Percentiles rank a stretch among this genome's conserved stretches.
These are phyloP conservation scores for Azolla pinnata DNA, from an alignment of 75 land plant genomes.

Conservation along the genomic window DNA sequence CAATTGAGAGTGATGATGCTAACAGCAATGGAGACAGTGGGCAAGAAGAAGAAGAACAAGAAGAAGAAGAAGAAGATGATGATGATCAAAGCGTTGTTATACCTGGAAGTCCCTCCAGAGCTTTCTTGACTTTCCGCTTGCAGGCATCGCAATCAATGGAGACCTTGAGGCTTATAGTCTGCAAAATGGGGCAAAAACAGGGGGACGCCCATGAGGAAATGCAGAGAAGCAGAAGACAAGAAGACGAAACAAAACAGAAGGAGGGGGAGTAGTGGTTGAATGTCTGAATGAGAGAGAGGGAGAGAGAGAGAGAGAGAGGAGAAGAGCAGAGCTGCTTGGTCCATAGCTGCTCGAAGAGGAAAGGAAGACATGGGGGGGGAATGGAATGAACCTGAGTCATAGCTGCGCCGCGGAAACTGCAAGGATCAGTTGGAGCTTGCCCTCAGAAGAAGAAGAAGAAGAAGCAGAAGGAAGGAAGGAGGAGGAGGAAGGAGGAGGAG, in stretches of 20 bases:
- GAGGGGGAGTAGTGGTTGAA: background rate
- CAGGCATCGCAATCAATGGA: conserved; percentile 40
- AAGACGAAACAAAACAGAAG: background rate
- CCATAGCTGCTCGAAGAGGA: conserved; percentile 5
- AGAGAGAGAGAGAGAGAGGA: conserved; percentile 5
- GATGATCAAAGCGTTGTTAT: no score
- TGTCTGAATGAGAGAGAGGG: background rate
- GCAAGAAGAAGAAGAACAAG: background rate
- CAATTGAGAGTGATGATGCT: no score
- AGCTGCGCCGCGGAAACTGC: no score
- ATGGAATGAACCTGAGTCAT: no score
- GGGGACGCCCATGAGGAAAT: background rate
- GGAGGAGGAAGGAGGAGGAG: background rate
- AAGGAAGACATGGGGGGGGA: background rate
- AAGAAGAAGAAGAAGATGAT: background rate
- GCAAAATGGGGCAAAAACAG: conserved; percentile 1
- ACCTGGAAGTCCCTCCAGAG: conserved; percentile 28
- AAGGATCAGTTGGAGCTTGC: no score
- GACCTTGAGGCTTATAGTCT: conserved; percentile 35
- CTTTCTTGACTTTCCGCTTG: conserved; percentile 35
- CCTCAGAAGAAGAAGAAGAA: background rate
- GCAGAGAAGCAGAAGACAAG: background rate
- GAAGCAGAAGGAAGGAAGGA: background rate
- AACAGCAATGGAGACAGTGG: no score
- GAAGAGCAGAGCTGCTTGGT: background rate